Evolutionary conservation across 2,329 filamentous ascomycete genomes (phyloP), one percentile per base, ranked within the genome.

Genomic region (Aspergillus versicolor): DNA sequence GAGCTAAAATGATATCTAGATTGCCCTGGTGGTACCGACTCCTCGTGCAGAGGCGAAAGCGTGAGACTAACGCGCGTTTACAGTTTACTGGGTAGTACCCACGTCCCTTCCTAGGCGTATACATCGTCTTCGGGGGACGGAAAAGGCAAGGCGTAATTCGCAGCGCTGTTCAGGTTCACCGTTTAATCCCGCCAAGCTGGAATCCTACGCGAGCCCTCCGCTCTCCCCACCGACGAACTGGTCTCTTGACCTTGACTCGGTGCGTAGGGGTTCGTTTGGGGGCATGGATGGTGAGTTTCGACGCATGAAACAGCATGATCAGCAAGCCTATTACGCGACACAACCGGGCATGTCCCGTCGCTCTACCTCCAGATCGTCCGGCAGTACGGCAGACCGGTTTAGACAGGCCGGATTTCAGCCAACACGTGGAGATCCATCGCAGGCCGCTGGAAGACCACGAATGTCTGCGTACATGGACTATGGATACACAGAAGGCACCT

Each of bases 221-320:
- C 79, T 84, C 75, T 84, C 85, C 79, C 86, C 85, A 79, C 82
- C 81, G 80, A 82, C 82, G 78, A 82, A 84, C 79, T 83, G 82
- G 80, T 81, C 67, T 60, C 57, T 74, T 70, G 68, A 75, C 74
- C 72, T 84, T 72, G 81, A 84, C 81, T 81, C 82, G 76, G 79
- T 79, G 76, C 76, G 81, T 77, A 79, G 78, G 77, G 78, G 80
- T 74, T 78, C 79, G 75, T 76, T 78, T 70, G 73, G 80, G 79
- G 86, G 85, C 73, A 94, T 94, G 90, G 90, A 93, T 81, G 86
- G 89, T 77, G 85, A 87, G 79, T 84, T 84, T 76, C 85, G 84
- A 72, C 82, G 85, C 71, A 83, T 86, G 80, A 88, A 89, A 83
- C 88, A 89, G 80, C 85, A 88, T 83, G 89, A 89, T 77, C 81